Evolutionary conservation across 768 basidiomycete genomes (phyloP).

Genomic region (Cubamyces sp.): DNA sequence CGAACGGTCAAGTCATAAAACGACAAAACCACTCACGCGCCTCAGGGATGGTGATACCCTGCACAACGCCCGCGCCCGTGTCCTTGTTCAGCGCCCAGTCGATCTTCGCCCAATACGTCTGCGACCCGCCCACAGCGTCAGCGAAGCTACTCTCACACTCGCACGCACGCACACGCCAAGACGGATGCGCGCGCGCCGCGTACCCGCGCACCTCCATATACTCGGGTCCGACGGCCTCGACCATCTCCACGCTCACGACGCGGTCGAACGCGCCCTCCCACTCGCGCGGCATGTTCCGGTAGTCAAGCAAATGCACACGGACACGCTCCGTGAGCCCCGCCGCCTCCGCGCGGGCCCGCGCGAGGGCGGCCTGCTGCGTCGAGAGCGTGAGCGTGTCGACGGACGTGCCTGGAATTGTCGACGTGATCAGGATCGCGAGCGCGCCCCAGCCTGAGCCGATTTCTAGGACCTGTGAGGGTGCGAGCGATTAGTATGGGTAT

Average conservation of each 20-base stretch:
- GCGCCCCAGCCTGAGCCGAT: slow-evolving; percentile 85
- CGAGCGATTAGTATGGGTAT: neutral
- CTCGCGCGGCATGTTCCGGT: slow-evolving; percentile 61
- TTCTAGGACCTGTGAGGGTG: slow-evolving; percentile 53
- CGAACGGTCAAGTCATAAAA: neutral
- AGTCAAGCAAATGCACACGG: slow-evolving; percentile 76
- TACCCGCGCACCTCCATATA: slow-evolving; percentile 49
- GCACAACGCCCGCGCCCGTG: slow-evolving; percentile 67
- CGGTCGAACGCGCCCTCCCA: slow-evolving; percentile 72
- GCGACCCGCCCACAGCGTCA: neutral
- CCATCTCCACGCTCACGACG: slow-evolving; percentile 77
- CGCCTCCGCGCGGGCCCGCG: slow-evolving; percentile 54
- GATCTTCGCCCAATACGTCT: slow-evolving; percentile 60
- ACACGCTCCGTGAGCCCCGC: slow-evolving; percentile 57
- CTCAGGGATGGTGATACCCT: slow-evolving; percentile 79
- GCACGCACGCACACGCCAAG: neutral
- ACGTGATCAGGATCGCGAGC: slow-evolving; percentile 65
- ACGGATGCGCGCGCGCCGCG: neutral
- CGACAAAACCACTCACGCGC: slow-evolving; percentile 48
- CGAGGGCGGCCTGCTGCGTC: slow-evolving; percentile 62
- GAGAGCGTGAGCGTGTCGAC: slow-evolving; percentile 79
- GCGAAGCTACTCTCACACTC: too few species aligned
- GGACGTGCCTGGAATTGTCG: slow-evolving; percentile 54
- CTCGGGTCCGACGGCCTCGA: slow-evolving; percentile 72
- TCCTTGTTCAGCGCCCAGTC: slow-evolving; percentile 68